Evolutionary conservation across 2,329 filamentous ascomycete species (phyloP), one percentile per base, ranked within the genome.

Genomic region (Uncinocarpus reesii): DNA sequence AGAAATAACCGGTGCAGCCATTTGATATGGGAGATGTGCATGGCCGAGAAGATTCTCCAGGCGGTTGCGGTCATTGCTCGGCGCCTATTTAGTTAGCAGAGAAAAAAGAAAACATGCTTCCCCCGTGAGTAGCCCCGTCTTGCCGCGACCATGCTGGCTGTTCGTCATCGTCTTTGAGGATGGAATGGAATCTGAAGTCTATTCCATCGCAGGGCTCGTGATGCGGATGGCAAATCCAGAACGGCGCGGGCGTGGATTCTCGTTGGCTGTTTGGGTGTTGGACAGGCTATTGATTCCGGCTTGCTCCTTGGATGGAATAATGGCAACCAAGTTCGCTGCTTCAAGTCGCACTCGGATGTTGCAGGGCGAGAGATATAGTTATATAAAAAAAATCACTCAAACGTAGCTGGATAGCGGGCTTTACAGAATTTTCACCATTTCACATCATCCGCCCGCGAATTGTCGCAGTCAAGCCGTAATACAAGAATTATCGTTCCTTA

Each of bases 81-180:
- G 37, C 37, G 37, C 37, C 28, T 40, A 40, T 15, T n/a, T n/a
- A n/a, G n/a, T 29, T 11, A 29, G 6, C 26, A 29, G 26, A 29
- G 11, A 29, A 29, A 11, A 6, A 11, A 6, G 6, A 29, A 29
- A 29, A 29, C 6, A 29, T 6, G 26, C 26, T 29, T 26, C 15
- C 23, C 7, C 38, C 38, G 38, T 42, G 24, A 42, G 23, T 31
- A 42, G 40, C 40, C 40, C 40, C 23, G 40, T 42, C 40, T 42
- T 28, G 26, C 40, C 40, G 40, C 23, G 3, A 21, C 26, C n/a
- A n/a, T n/a, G n/a, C n/a, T n/a, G n/a, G n/a, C n/a, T n/a, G n/a
- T 37, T n/a, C 35, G 35, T 37, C 35, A 37, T 35, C 32, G 13
- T 16, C 32, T n/a, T 7, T 34, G 7, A n/a, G n/a, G n/a, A n/a